Conservation (phyloP, 257 asterid genomes). For the Solanum clarkiae region DNA sequence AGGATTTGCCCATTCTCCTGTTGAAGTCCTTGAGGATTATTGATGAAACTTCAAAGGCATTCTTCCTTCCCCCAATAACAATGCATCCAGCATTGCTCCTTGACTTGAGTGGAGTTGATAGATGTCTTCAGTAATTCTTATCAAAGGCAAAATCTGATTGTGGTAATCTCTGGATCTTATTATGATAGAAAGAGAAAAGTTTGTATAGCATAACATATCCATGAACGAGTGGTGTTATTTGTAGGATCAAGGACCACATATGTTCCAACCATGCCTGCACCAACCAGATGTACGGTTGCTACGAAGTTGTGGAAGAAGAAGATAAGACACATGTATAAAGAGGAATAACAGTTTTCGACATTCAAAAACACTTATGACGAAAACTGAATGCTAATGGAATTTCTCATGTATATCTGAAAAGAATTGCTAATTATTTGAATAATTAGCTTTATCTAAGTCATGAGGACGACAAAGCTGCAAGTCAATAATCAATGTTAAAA, state of each 20-base stretch:
- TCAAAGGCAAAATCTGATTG: conserved; percentile 19
- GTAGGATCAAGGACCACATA: conserved; percentile 71
- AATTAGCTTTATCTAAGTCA: no score
- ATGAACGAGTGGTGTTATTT: background rate
- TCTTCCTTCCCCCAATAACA: conserved; percentile 83
- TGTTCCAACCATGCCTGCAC: conserved; percentile 79
- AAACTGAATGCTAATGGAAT: no score
- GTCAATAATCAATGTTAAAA: no score
- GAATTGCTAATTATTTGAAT: no score
- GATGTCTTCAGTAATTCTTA: conserved; percentile 73
- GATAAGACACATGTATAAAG: conserved; percentile 41
- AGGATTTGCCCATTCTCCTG: conserved; percentile 44
- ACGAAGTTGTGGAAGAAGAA: conserved; percentile 68
- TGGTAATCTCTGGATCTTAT: conserved; percentile 36
- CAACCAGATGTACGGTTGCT: conserved; percentile 65
- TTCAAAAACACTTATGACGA: no score
- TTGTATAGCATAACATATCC: background rate
- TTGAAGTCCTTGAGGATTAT: no score
- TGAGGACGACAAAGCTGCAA: no score
- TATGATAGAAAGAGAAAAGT: background rate
- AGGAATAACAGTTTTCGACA: conserved; percentile 18
- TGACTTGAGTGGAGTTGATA: conserved; percentile 68
- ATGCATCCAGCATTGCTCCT: conserved; percentile 92
- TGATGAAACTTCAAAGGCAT: conserved; percentile 71
- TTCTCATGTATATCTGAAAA: no score